Conservation (phyloP, 257 asterid genomes). For the Scutellaria barbata region DNA sequence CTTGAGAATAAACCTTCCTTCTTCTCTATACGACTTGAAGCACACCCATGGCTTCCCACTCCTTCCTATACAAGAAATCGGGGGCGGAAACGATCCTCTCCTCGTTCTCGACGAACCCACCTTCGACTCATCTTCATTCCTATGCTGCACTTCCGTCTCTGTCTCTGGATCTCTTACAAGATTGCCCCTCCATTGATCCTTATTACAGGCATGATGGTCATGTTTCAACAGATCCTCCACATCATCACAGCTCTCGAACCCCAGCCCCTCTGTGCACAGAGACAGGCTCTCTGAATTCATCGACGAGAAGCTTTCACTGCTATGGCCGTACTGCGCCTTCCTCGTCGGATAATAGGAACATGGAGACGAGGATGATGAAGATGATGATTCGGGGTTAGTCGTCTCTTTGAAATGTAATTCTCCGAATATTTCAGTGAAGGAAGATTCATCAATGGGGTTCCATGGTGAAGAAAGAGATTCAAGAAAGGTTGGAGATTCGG, state of each 20-base stretch:
- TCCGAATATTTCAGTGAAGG: conserved; percentile 69
- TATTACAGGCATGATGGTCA: conserved; percentile 20
- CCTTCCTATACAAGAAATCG: conserved; percentile 79
- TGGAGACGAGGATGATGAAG: conserved; percentile 9
- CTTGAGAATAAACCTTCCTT: conserved; percentile 82
- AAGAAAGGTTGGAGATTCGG: conserved; percentile 59
- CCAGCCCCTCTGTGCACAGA: conserved; percentile 82
- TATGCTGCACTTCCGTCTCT: conserved; percentile 7
- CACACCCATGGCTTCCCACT: conserved; percentile 91
- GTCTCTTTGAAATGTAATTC: conserved; percentile 68
- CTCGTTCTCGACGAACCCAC: conserved; percentile 39
- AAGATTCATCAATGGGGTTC: conserved; percentile 53
- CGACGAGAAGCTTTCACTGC: conserved; percentile 58
- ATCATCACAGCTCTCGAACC: conserved; percentile 87
- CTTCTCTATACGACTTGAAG: conserved; percentile 63
- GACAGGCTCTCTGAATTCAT: conserved; percentile 68
- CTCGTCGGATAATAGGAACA: conserved; percentile 26
- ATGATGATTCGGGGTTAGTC: not conserved
- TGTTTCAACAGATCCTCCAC: conserved; percentile 57
- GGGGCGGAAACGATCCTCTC: conserved; percentile 69
- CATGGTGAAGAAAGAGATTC: conserved; percentile 77
- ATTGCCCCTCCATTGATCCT: conserved; percentile 32
- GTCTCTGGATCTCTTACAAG: conserved; percentile 25
- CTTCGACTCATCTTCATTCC: conserved; percentile 31
- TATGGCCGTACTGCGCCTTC: conserved; percentile 43